Base-by-base conservation (phyloP, 176 grass and related monocot genomes). In the Zea mays region DNA sequence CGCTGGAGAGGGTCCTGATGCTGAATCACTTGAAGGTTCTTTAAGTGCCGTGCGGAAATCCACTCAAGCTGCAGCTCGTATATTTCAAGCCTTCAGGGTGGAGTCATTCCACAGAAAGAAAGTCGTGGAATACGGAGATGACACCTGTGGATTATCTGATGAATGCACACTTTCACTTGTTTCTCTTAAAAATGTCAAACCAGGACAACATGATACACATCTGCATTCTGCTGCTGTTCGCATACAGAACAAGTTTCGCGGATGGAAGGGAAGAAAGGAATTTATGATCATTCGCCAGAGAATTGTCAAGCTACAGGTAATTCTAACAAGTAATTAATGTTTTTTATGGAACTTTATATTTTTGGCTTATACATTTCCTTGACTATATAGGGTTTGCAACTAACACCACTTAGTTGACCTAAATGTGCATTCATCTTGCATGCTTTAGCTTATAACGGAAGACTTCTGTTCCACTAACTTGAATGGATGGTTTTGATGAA, bases 231-330 rank as follows among this genome's bases (percentile, higher is more conserved):
- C 93, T 87, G 93, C 93, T 69, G 80, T 86, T 69, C 82, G 80
- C 40, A 97, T 97, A 59, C 93, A 97, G 67, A 97, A 93, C 57
- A 97, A 88, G 65, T 97, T 93, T 78, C 82, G 93, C 55, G 93
- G 93, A 71, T 97, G 93, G 90, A 97, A 90, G 78, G 90, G 90
- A 76, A 86, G 85, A 81, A 97, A 90, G 63, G 90, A 90, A 11
- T 97, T 97, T 78, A 82, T 97, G 83, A 86, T 90, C 47, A 82
- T 90, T 86, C 85, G 90, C 37, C 93, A 97, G 69, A 84, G 87
- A 64, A 88, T 97, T 68, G 90, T 97, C 69, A 97, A 97, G 73
- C 54, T 97, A 55, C 93, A 97, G 93, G 93, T 97, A 78, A 48
- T 0, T 1, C 77, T 74, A 13, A 57, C 48, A 17, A 55, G 49